Conservation (phyloP, 1,139 yeast species). For the Debaryomycetaceae sp. region DNA sequence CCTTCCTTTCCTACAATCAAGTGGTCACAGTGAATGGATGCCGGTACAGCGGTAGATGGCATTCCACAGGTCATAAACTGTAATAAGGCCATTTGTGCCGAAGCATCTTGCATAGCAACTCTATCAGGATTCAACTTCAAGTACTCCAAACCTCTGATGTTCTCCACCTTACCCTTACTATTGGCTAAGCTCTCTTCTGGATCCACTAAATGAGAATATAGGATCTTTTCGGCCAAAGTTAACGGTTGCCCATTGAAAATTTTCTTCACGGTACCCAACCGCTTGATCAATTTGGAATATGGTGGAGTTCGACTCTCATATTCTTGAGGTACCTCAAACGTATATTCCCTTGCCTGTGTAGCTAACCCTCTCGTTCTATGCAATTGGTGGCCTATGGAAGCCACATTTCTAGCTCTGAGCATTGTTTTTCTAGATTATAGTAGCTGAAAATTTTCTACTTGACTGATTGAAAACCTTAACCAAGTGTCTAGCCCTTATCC, state of each 20-base stretch:
- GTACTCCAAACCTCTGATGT: conserved; percentile 80
- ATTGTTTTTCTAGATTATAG: background rate
- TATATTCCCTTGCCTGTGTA: conserved; percentile 25
- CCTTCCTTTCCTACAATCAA: conserved; percentile 94
- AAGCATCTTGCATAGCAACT: conserved; percentile 99
- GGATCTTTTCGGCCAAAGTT: conserved; percentile 89
- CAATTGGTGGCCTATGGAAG: background rate
- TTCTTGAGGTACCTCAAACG: conserved; percentile 51
- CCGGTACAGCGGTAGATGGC: conserved; percentile 84
- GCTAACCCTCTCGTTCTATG: conserved; percentile 24
- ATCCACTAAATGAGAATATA: conserved; percentile 84
- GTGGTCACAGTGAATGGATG: conserved; percentile 95
- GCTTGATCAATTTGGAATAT: conserved; percentile 67
- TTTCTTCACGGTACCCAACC: conserved; percentile 58
- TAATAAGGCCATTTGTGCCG: conserved; percentile 95
- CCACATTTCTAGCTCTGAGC: background rate
- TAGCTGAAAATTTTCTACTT: background rate
- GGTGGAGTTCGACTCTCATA: conserved; percentile 79
- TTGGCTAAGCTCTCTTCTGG: conserved; percentile 73
- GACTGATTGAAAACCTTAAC: background rate
- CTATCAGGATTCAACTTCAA: conserved; percentile 94
- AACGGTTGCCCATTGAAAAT: conserved; percentile 70
- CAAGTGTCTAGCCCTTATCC: background rate
- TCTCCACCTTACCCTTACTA: conserved; percentile 43
- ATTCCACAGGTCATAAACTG: conserved; percentile 97